These are phyloP conservation scores for Hirsutella minnesotensis DNA, from an alignment of 2,329 filamentous ascomycete species.

Conservation along the genomic window DNA sequence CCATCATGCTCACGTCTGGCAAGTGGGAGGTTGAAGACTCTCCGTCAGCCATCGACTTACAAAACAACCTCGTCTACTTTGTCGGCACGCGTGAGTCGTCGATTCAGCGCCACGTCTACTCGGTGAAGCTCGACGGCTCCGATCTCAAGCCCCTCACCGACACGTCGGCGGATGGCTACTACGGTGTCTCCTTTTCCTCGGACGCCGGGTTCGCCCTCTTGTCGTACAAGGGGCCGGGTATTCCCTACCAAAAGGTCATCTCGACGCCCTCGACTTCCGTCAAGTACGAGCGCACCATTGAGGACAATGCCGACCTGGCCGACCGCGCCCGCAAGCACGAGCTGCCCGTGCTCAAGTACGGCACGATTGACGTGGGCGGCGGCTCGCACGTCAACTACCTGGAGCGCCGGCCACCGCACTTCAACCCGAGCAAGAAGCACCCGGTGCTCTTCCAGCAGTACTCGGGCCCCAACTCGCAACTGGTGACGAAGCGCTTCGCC, in stretches of 20 bases:
- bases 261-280: constrained; percentile 61
- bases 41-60: constrained; percentile 73
- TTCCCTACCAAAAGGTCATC: constrained; percentile 86
- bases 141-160: constrained; percentile 65
- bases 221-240: constrained; percentile 68
- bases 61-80: constrained; percentile 84
- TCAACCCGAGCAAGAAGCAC: constrained; percentile 72
- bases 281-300: constrained; percentile 58
- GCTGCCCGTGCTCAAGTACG: constrained; percentile 71
- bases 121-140: constrained; percentile 71
- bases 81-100: constrained; percentile 75
- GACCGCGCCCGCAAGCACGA: constrained; percentile 63
- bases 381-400: constrained; percentile 60
- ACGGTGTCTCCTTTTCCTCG: constrained; percentile 71
- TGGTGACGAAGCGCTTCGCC: constrained; percentile 65
- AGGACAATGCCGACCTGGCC: constrained; percentile 63
- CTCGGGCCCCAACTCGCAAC: constrained; percentile 87
- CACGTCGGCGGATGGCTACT: constrained; percentile 62
- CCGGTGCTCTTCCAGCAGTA: constrained; percentile 94
- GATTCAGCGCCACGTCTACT: constrained; percentile 85
- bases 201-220: constrained; percentile 76
- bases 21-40: constrained; percentile 85
- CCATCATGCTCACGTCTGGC: constrained; percentile 76
- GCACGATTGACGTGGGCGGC: constrained; percentile 69
- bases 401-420: constrained; percentile 83